phyloP scores from a whole-genome alignment of 176 grass and related monocot genomes.

The Themeda triandra region DNA sequence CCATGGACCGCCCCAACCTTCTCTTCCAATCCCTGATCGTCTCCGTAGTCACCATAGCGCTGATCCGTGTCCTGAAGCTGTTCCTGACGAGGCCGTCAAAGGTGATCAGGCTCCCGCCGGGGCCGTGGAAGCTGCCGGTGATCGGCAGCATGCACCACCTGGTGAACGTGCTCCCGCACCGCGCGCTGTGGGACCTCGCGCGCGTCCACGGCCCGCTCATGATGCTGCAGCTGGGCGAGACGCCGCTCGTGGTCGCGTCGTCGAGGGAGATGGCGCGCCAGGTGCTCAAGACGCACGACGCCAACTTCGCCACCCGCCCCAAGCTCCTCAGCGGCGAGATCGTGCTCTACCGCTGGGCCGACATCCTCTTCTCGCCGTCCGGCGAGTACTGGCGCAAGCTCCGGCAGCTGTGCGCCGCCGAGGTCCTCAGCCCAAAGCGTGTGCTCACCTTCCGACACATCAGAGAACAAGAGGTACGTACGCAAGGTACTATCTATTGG shows the following conservation, averaged over 20 bases:
- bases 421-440: background rate
- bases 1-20: too few relatives aligned
- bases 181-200: background rate
- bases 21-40: too few relatives aligned
- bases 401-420: background rate
- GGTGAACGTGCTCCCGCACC: background rate
- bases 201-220: background rate
- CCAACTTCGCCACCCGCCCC: background rate
- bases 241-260: background rate
- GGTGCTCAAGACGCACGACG: background rate
- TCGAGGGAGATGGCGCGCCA: background rate
- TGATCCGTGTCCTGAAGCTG: too few relatives aligned
- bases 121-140: background rate
- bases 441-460: background rate
- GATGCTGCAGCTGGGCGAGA: background rate
- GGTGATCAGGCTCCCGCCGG: too few relatives aligned
- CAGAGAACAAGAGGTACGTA: background rate
- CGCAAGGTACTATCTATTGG: too few relatives aligned
- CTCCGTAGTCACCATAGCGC: too few relatives aligned
- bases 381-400: background rate
- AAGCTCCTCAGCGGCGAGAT: background rate
- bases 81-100: too few relatives aligned
- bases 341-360: background rate
- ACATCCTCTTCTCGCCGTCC: background rate
- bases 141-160: background rate